Conservation (phyloP, 306 rosid genomes). For the Astragalus glycyphyllos region DNA sequence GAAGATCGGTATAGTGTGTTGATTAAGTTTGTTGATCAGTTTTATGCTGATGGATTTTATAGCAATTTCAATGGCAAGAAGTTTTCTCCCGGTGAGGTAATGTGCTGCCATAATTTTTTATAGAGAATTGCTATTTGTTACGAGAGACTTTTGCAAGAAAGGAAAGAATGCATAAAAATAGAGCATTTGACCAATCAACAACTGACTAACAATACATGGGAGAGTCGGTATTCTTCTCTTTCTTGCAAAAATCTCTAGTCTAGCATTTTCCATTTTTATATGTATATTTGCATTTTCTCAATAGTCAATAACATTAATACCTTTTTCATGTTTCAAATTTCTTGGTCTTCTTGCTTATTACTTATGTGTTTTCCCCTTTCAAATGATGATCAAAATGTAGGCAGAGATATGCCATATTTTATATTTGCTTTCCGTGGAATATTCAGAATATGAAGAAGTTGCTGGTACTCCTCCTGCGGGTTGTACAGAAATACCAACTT, state of each 20-base stretch:
- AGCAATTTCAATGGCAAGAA: constrained; percentile 69
- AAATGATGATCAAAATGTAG: constrained; percentile 51
- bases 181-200: no score
- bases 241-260: no score
- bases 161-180: no score
- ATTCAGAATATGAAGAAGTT: constrained; percentile 75
- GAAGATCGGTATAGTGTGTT: constrained; percentile 89
- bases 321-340: background rate
- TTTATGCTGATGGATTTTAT: constrained; percentile 61
- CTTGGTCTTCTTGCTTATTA: background rate
- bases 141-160: no score
- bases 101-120: constrained; percentile 20
- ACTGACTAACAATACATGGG: no score
- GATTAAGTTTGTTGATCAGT: constrained; percentile 59
- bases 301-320: background rate
- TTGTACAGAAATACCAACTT: constrained; percentile 86
- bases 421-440: constrained; percentile 76
- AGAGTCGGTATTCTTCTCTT: no score
- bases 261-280: background rate
- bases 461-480: constrained; percentile 79
- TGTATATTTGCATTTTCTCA: background rate
- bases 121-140: no score
- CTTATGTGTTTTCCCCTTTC: background rate
- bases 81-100: constrained; percentile 82
- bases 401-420: constrained; percentile 89